phyloP scores from a whole-genome alignment of 1,139 yeast species.

The Candida tetrigidarum region DNA sequence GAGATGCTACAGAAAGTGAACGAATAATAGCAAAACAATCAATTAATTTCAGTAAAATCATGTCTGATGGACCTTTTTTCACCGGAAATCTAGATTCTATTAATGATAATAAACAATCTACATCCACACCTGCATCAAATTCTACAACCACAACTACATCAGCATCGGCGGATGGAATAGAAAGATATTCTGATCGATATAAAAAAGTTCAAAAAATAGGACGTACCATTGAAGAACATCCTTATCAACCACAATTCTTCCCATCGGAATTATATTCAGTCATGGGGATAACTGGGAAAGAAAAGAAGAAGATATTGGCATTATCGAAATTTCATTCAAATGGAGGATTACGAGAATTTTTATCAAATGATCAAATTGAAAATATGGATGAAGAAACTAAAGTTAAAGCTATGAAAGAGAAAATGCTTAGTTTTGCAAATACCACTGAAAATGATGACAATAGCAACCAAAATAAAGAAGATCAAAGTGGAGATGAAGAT shows the following conservation, averaged over 20 bases:
- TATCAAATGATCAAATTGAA: conserved; percentile 28
- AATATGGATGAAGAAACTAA: conserved; percentile 23
- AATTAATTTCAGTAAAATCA: conserved; percentile 56
- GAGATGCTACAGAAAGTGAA: conserved; percentile 60
- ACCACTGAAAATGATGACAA: conserved; percentile 52
- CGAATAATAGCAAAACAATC: conserved; percentile 66
- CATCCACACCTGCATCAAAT: too few relatives aligned
- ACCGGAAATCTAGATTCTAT: conserved; percentile 53
- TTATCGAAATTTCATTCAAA: conserved; percentile 52
- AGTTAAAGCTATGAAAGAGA: conserved; percentile 56
- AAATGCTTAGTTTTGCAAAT: conserved; percentile 63
- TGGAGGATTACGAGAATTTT: conserved; percentile 49
- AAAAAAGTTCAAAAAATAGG: conserved; percentile 77
- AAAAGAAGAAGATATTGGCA: conserved; percentile 54
- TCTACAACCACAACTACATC: conserved; percentile 24
- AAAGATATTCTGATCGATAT: conserved; percentile 75
- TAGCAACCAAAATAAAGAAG: conserved; percentile 43
- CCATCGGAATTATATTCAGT: conserved; percentile 80
- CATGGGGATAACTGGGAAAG: conserved; percentile 67
- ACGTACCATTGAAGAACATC: conserved; percentile 80
- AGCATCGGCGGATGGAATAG: conserved; percentile 56
- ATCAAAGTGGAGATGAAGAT: conserved; percentile 41
- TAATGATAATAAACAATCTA: too few relatives aligned
- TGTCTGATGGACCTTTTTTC: conserved; percentile 78
- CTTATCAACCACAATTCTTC: conserved; percentile 70